phyloP scores from a whole-genome alignment of 2,329 filamentous ascomycete genomes.

The Colletotrichum higginsianum region DNA sequence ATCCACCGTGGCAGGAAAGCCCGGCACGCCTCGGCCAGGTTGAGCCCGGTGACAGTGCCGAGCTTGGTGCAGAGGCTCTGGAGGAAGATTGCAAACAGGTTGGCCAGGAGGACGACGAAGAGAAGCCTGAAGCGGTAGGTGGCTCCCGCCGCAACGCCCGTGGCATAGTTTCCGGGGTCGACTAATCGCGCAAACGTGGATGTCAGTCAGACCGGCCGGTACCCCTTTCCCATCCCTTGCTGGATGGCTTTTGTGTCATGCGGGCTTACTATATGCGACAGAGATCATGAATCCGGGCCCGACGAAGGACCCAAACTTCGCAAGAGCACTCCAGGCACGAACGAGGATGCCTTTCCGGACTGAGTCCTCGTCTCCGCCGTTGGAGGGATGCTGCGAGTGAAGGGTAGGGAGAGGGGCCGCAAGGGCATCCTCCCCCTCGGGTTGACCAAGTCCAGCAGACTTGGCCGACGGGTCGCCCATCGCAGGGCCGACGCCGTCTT shows the following conservation, averaged over 20 bases:
- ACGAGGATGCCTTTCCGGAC: neutral
- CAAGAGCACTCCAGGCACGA: constrained; percentile 48
- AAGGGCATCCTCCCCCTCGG: constrained; percentile 34
- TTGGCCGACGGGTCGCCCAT: constrained; percentile 18
- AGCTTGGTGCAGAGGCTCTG: constrained; percentile 79
- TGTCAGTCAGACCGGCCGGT: neutral
- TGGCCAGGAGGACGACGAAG: constrained; percentile 78
- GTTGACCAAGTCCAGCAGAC: constrained; percentile 34
- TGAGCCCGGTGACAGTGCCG: constrained; percentile 77
- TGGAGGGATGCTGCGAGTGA: constrained; percentile 13
- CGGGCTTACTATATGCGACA: constrained; percentile 67
- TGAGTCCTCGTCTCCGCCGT: neutral
- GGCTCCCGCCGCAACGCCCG: constrained; percentile 78
- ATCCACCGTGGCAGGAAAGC: constrained; percentile 77
- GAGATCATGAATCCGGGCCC: constrained; percentile 78
- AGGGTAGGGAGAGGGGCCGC: constrained; percentile 37
- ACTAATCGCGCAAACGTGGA: constrained; percentile 51
- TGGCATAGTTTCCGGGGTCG: constrained; percentile 78
- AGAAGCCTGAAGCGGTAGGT: constrained; percentile 76
- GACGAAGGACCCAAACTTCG: constrained; percentile 70
- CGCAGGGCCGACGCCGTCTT: neutral
- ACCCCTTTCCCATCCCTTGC: neutral
- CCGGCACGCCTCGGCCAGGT: constrained; percentile 76
- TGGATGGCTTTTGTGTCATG: neutral
- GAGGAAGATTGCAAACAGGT: constrained; percentile 79